Percentiles rank a stretch among this genome's conserved stretches.
phyloP scores from a whole-genome alignment of 2,329 filamentous ascomycete species.

The Didymella arachidicola region DNA sequence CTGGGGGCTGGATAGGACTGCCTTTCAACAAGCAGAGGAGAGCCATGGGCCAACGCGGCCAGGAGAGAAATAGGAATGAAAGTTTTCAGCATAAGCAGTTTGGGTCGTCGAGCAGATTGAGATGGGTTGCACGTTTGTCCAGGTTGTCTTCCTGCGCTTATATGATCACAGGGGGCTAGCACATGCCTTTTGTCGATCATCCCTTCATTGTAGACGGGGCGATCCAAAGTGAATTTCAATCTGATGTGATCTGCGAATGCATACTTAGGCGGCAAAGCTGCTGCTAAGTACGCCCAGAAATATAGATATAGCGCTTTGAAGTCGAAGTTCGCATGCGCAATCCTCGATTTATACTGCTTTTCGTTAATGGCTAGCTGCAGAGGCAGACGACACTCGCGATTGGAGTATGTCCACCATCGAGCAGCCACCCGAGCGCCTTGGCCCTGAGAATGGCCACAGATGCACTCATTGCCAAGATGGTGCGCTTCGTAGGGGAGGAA shows the following conservation, averaged over 20 bases:
- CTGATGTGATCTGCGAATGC: not conserved
- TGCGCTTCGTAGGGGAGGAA: not conserved
- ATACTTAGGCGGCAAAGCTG: not conserved
- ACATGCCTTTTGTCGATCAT: not conserved
- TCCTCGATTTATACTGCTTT: not conserved
- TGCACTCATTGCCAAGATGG: not conserved
- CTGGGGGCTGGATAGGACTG: constrained; percentile 5
- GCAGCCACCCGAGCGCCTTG: not conserved
- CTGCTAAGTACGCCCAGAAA: not conserved
- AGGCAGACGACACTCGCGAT: not conserved
- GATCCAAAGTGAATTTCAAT: not conserved
- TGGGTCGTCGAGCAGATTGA: not conserved
- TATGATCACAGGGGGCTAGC: not conserved
- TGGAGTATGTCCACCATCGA: not conserved
- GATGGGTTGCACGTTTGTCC: too few species aligned
- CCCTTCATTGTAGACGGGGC: not conserved
- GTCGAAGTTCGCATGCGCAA: not conserved
- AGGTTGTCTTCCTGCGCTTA: not conserved
- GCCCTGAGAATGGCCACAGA: not conserved
- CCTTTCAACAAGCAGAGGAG: constrained; percentile 2
- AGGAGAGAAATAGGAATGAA: not conserved
- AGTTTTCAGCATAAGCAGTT: not conserved
- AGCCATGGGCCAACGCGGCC: not conserved
- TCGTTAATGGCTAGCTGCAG: not conserved
- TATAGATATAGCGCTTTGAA: not conserved